Base-by-base conservation (phyloP, 2,329 filamentous ascomycete species). In the Phaeosphaeriaceae sp. region DNA sequence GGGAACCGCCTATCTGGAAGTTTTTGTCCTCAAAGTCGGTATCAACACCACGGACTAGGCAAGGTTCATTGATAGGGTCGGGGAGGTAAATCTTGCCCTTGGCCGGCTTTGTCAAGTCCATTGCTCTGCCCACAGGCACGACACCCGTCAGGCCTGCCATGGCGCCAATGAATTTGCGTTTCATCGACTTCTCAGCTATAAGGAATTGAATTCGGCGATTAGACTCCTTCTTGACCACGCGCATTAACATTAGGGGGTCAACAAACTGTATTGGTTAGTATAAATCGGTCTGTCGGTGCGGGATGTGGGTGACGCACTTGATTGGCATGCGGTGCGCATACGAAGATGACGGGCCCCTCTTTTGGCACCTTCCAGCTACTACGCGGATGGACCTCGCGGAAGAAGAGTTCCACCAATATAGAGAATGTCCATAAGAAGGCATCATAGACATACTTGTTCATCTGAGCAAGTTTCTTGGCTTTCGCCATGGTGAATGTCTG, bases 321-420 rank as follows among this genome's bases (percentile, higher is more conserved):
- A 73, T 99, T 99, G 52, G 93, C 93, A 80, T 99, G 94, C 60
- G 94, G 94, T 46, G 93, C 94, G 36, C 92, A 94, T 61, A 99
- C 94, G 67, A 99, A 94, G 51, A 99, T 90, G 56, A 99, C 85
- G 1, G 94, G 92, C 0, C 92, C 94, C 56, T 85, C 83, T 66
- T 88, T 86, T 36, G 94, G 94, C 36, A 99, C 89, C 74, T 92
- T 93, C 92, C 94, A 99, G 56, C 92, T 90, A 61, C 92, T 92
- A 58, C 94, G 85, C 11, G 94, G 94, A 71, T 97, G 92, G 13
- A 99, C 91, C 76, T 99, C 94, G 62, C 94, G 88, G 80, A 99
- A 99, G 84, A 99, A 99, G 61, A 97, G 86, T 75, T 99, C 94
- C 59, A 95, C 87, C 43, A 97, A 81, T 57, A 97, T 84, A 34